These are phyloP conservation scores for Aspergillus sp. DNA, from an alignment of 2,329 filamentous ascomycete species.

Conservation along the genomic window DNA sequence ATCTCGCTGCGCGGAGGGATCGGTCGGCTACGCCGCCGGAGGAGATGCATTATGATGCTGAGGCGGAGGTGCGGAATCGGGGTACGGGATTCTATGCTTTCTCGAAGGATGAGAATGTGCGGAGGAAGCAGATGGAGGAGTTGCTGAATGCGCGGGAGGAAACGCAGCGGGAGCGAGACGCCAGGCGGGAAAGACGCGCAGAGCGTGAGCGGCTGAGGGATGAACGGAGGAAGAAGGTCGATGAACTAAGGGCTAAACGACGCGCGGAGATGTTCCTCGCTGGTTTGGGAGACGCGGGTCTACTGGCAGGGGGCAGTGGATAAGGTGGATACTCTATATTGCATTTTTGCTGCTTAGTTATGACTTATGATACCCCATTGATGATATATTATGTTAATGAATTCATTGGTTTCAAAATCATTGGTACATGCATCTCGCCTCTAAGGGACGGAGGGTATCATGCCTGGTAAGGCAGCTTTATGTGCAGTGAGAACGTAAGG, in stretches of 20 bases:
- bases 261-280: slow-evolving; percentile 74
- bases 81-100: slow-evolving; percentile 93
- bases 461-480: slow-evolving; percentile 2
- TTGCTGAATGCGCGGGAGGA: slow-evolving; percentile 67
- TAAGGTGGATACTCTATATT: not conserved
- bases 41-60: slow-evolving; percentile 81
- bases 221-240: slow-evolving; percentile 52
- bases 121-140: slow-evolving; percentile 73
- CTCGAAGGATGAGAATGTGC: slow-evolving; percentile 69
- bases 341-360: not conserved
- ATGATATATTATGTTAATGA: slow-evolving; percentile 6
- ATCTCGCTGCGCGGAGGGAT: slow-evolving; percentile 76
- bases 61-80: slow-evolving; percentile 78
- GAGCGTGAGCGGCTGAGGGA: slow-evolving; percentile 65
- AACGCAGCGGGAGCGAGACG: slow-evolving; percentile 66
- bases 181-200: slow-evolving; percentile 59
- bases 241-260: slow-evolving; percentile 61
- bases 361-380: slow-evolving; percentile 16
- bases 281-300: slow-evolving; percentile 48
- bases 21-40: slow-evolving; percentile 77
- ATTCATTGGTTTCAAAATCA: not conserved
- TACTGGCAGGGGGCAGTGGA: slow-evolving; percentile 2
- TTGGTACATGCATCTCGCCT: not conserved
- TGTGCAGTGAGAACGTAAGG: not conserved
- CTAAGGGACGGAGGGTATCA: slow-evolving; percentile 8